Evolutionary conservation across 1,139 yeast species (phyloP), one percentile per base, ranked within the genome.

Genomic region (Geotrichum aggregatum): DNA sequence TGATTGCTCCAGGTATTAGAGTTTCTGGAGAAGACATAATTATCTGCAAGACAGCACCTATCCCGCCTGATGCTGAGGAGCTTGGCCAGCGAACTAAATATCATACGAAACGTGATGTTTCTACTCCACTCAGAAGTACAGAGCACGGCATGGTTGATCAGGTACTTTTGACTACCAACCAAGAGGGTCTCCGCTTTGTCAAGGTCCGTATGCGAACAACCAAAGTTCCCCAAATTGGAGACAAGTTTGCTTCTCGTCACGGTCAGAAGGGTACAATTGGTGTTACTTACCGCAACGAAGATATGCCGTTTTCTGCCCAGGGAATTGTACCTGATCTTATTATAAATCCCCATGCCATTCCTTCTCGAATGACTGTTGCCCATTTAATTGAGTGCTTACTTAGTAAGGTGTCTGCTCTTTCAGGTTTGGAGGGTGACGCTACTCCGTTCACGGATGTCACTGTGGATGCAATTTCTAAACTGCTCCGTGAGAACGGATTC

Each of bases 191-290:
- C 68, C 87, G 91, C 66, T 94, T 94, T 64, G 98, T 92, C 54
- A 92, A 92, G 73, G 98, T 92, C 44, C 83, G 99, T 73, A 94
- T 94, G 89, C 86, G 99, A 79, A 91, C 98, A 1, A 92, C 99
- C 4, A 92, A 92, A 72, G 79, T 91, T 50, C 99, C 99, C 11
- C 99, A 92, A 73, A 92, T 94, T 72, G 99, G 99, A 72, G 99
- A 92, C 73, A 92, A 92, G 73, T 92, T 92, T 73, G 98, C 98
- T 3, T 91, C 98, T 43, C 87, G 98, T 75, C 98, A 92, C 76
- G 99, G 99, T 71, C 99, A 94, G 73, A 92, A 92, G 76, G 99
- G 99, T 84, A 94, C 98, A 26, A 91, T 94, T 71, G 99, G 99
- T 82, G 95, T 92, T 57, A 92, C 98, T 0, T 94, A 92, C 69